Conservation (phyloP, 768 basidiomycete genomes). For the Rhizopogon vulgaris region DNA sequence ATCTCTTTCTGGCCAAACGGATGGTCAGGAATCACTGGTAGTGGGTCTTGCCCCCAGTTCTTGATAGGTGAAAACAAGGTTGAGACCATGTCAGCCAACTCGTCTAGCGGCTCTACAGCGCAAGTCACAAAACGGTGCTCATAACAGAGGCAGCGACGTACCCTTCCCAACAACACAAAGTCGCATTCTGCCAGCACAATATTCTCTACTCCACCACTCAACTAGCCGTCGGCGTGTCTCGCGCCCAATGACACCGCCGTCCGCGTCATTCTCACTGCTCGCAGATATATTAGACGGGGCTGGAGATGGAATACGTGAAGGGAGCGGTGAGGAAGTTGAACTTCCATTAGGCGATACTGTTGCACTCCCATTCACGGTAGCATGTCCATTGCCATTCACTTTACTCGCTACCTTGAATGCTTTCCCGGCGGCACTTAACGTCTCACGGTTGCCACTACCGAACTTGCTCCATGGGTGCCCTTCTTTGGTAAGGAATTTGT, state of each 20-base stretch:
- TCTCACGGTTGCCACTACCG: conserved; percentile 79
- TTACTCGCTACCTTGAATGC: conserved; percentile 46
- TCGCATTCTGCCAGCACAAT: conserved; percentile 79
- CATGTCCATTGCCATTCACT: conserved; percentile 26
- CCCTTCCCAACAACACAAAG: conserved; percentile 78
- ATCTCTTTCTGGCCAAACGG: conserved; percentile 68
- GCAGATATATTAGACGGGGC: conserved; percentile 49
- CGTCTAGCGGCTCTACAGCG: conserved; percentile 64
- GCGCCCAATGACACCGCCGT: conserved; percentile 72
- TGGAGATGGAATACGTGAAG: conserved; percentile 55
- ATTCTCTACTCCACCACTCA: conserved; percentile 81
- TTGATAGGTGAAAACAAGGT: conserved; percentile 65
- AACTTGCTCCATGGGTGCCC: conserved; percentile 91
- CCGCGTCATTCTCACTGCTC: conserved; percentile 57
- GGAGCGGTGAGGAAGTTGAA: conserved; percentile 36
- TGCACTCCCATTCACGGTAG: background rate
- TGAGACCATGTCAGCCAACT: conserved; percentile 56
- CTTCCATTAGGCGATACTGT: conserved; percentile 10
- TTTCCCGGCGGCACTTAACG: conserved; percentile 57
- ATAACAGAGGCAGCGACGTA: conserved; percentile 17
- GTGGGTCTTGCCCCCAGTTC: conserved; percentile 55
- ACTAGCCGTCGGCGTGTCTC: conserved; percentile 74
- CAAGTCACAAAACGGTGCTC: background rate
- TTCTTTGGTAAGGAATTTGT: conserved; percentile 74
- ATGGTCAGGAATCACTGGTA: conserved; percentile 63